A percentile compares a stretch with the other conserved stretches of the same genome.
These are phyloP conservation scores for Leptographium wingfieldii DNA, from an alignment of 2,329 filamentous ascomycete genomes.

Conservation along the genomic window DNA sequence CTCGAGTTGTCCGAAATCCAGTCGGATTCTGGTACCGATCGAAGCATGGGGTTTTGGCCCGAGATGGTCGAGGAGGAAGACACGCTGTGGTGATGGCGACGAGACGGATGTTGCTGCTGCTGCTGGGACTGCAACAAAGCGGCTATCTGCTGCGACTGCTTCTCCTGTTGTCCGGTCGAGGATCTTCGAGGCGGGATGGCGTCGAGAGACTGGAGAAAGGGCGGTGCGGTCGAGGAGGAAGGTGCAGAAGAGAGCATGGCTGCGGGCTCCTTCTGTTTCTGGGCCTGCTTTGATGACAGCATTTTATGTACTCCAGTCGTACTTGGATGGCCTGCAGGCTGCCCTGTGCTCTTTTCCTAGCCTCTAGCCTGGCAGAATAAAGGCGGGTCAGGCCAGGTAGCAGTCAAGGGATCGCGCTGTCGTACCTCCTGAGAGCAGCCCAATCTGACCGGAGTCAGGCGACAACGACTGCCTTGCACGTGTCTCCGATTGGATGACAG, in stretches of 20 bases:
- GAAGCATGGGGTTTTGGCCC: constrained; percentile 23
- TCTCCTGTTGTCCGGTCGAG: constrained; percentile 39
- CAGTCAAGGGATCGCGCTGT: background rate
- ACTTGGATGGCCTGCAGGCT: too few relatives aligned
- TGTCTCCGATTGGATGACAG: background rate
- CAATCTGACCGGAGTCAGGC: background rate
- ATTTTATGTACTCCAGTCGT: background rate
- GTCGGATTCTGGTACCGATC: constrained; percentile 46
- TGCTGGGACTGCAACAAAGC: background rate
- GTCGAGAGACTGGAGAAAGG: constrained; percentile 41
- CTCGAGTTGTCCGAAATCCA: constrained; percentile 29
- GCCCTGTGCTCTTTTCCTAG: background rate
- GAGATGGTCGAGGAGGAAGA: constrained; percentile 8
- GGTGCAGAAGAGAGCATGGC: constrained; percentile 9
- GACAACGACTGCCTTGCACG: background rate
- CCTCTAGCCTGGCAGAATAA: background rate
- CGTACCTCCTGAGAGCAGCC: background rate
- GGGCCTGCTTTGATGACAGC: background rate
- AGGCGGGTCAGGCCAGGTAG: background rate
- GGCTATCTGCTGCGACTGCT: constrained; percentile 10
- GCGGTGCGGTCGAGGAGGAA: constrained; percentile 6
- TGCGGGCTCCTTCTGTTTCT: constrained; percentile 3
- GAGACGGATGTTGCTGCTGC: constrained; percentile 19
- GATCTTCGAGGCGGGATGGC: constrained; percentile 63
- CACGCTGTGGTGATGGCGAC: constrained; percentile 2